Conservation (phyloP, 2,329 filamentous ascomycete species). For the Penicillium sp. region DNA sequence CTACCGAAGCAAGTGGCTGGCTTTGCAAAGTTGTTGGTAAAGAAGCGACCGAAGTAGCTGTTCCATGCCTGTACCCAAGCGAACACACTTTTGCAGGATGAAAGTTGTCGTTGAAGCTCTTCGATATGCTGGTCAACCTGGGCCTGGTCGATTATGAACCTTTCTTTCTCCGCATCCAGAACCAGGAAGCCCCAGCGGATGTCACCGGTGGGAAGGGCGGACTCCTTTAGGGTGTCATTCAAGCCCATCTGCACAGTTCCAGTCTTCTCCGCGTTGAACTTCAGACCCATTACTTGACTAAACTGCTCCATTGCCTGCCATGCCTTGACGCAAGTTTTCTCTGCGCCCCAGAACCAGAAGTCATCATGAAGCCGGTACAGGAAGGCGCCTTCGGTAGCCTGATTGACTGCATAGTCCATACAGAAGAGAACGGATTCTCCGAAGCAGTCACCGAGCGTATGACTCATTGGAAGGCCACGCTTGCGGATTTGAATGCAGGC, state of each 20-base stretch:
- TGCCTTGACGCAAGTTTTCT: conserved; percentile 54
- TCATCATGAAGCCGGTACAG: conserved; percentile 65
- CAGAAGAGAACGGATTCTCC: conserved; percentile 63
- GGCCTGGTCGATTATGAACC: conserved; percentile 60
- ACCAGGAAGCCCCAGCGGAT: conserved; percentile 62
- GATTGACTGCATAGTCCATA: conserved; percentile 65
- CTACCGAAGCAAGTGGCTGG: conserved; percentile 57
- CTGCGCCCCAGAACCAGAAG: conserved; percentile 66
- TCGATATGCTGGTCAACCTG: conserved; percentile 61
- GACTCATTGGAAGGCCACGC: conserved; percentile 60
- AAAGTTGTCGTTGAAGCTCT: conserved; percentile 60
- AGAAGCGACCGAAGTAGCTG: conserved; percentile 57
- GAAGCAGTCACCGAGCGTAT: conserved; percentile 60
- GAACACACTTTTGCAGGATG: conserved; percentile 56
- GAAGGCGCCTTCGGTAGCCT: conserved; percentile 53
- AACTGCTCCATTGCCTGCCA: conserved; percentile 62
- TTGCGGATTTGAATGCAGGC: conserved; percentile 48
- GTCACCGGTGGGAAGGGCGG: conserved; percentile 51
- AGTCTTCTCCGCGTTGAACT: conserved; percentile 60
- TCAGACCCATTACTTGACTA: conserved; percentile 55
- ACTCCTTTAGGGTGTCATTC: conserved; percentile 5
- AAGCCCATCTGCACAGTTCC: conserved; percentile 50
- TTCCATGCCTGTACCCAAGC: conserved; percentile 63
- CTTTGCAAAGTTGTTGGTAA: conserved; percentile 58
- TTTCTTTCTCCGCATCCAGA: conserved; percentile 53